Percentiles rank a stretch among this genome's conserved stretches.
Evolutionary conservation across 495 filamentous ascomycete genomes (phyloP).

Genomic region (Aspergillus hancockii): DNA sequence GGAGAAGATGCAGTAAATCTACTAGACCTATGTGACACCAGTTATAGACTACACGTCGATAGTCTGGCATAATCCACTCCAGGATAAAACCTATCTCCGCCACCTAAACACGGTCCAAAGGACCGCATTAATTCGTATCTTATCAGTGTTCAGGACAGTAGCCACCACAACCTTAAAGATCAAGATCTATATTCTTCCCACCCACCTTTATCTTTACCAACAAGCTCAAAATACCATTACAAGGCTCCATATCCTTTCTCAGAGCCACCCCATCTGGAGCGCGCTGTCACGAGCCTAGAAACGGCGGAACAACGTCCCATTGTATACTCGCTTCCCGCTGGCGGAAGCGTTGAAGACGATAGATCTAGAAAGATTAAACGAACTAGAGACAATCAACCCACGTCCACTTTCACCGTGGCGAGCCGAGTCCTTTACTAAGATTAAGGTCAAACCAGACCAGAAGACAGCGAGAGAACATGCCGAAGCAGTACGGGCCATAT

Average conservation of each 20-base stretch:
- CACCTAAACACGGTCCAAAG: constrained; percentile 17
- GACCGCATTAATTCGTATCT: constrained; percentile 15
- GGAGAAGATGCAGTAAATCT: constrained; percentile 27
- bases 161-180: constrained; percentile 14
- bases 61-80: constrained; percentile 20
- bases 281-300: constrained; percentile 13
- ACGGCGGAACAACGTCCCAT: constrained; percentile 14
- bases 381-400: constrained; percentile 25
- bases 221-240: constrained; percentile 9
- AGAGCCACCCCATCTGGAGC: constrained; percentile 11
- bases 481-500: not conserved
- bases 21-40: constrained; percentile 25
- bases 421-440: constrained; percentile 13
- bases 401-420: constrained; percentile 18
- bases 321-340: constrained; percentile 16
- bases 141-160: constrained; percentile 20
- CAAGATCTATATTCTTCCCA: constrained; percentile 15
- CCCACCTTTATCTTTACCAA: constrained; percentile 10
- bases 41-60: constrained; percentile 22
- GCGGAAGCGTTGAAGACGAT: constrained; percentile 23
- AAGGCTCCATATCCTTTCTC: constrained; percentile 13
- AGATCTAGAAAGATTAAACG: constrained; percentile 13
- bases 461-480: constrained; percentile 15
- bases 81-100: constrained; percentile 22
- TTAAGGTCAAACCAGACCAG: constrained; percentile 18